Evolutionary conservation across 2,329 filamentous ascomycete genomes (phyloP).

Genomic region (Rhynchosporium agropyri): DNA sequence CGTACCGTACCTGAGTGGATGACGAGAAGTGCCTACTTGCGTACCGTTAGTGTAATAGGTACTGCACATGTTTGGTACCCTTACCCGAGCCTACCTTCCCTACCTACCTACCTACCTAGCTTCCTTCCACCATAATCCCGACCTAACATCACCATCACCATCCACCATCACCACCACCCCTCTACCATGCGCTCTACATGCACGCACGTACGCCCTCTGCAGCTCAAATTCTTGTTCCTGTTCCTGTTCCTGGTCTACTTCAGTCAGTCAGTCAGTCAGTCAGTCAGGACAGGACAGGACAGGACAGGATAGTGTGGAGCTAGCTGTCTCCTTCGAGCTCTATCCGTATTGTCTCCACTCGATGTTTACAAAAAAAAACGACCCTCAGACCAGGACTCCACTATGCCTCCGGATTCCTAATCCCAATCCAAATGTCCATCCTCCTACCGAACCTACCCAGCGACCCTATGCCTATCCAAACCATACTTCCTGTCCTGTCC

Average conservation of each 20-base stretch:
- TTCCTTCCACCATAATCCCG: not conserved
- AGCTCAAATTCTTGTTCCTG: slow-evolving; percentile 2
- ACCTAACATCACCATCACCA: slow-evolving; percentile 1
- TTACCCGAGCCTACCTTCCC: not conserved
- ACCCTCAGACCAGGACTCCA: slow-evolving; percentile 34
- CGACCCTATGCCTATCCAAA: not conserved
- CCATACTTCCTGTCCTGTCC: not conserved
- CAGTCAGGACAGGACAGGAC: not conserved
- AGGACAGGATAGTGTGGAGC: slow-evolving; percentile 15
- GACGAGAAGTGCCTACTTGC: not conserved
- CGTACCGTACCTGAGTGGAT: slow-evolving; percentile 7
- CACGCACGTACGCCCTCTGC: slow-evolving; percentile 13
- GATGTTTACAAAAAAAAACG: slow-evolving; percentile 28
- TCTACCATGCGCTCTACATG: slow-evolving; percentile 15
- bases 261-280: not conserved
- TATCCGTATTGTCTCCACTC: slow-evolving; percentile 24
- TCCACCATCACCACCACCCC: not conserved
- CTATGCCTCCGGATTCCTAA: slow-evolving; percentile 28
- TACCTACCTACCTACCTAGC: slow-evolving; percentile 1
- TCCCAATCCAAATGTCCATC: slow-evolving; percentile 8
- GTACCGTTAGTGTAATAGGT: not conserved
- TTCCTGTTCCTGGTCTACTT: not conserved
- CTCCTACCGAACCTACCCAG: too few relatives aligned
- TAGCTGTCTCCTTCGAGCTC: not conserved
- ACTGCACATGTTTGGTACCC: not conserved